Percentiles rank a stretch among this genome's conserved stretches.
These are phyloP conservation scores for Olyra latifolia DNA, from an alignment of 176 grass and related monocot species.

Conservation along the genomic window DNA sequence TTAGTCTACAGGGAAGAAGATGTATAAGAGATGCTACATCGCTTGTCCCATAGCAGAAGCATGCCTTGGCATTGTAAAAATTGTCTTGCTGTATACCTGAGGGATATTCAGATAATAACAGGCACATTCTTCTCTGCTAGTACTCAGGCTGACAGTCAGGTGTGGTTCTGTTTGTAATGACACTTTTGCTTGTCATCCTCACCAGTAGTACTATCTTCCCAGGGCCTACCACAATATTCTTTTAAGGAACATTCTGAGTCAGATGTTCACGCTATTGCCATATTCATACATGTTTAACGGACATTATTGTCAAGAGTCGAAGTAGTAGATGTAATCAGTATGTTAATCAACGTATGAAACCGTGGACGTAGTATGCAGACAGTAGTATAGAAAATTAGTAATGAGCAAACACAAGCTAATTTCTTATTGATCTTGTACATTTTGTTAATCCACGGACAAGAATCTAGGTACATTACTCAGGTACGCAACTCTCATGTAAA, in stretches of 20 bases:
- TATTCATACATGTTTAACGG: not conserved
- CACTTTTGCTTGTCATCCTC: not conserved
- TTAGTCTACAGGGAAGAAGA: constrained; percentile 64
- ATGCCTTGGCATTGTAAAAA: not conserved
- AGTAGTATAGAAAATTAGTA: not conserved
- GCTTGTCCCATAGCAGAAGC: not conserved
- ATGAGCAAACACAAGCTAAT: not conserved
- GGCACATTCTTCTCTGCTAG: not conserved
- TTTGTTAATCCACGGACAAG: too few relatives aligned
- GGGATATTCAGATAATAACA: constrained; percentile 22
- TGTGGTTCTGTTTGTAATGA: not conserved
- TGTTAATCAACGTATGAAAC: not conserved
- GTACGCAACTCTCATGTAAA: too few relatives aligned
- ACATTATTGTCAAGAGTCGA: not conserved
- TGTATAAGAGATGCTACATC: constrained; percentile 20
- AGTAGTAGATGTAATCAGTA: not conserved
- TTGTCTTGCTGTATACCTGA: not conserved
- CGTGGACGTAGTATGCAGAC: not conserved
- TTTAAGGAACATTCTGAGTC: not conserved
- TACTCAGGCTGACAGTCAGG: not conserved
- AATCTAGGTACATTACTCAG: too few relatives aligned
- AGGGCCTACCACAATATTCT: not conserved
- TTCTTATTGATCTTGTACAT: too few relatives aligned
- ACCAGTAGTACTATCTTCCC: not conserved
- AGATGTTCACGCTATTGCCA: not conserved